A percentile compares a stretch with the other conserved stretches of the same genome.
Evolutionary conservation across 2,329 filamentous ascomycete genomes (phyloP).

Genomic region (Epichloe gansuensis): DNA sequence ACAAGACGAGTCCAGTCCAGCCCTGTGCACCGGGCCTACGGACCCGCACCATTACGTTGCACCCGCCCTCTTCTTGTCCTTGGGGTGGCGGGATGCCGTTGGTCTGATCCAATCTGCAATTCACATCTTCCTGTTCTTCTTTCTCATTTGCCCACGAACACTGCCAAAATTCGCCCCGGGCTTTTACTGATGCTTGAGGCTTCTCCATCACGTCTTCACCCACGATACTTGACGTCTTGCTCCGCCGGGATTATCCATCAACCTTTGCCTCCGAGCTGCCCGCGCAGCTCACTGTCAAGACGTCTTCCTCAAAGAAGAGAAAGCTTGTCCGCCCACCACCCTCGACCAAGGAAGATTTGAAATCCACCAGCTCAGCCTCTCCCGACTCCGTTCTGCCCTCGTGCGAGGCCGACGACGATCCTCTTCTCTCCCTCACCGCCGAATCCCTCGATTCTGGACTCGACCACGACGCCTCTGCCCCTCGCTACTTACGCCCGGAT

Average conservation of each 20-base stretch:
- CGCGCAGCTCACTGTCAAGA: conserved; percentile 57
- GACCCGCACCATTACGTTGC: background rate
- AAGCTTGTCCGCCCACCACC: conserved; percentile 41
- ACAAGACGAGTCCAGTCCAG: too few species aligned
- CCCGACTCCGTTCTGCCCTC: conserved; percentile 39
- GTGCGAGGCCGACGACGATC: conserved; percentile 39
- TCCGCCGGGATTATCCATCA: conserved; percentile 3
- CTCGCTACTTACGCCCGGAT: conserved; percentile 29
- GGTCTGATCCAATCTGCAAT: background rate
- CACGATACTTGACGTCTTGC: conserved; percentile 1
- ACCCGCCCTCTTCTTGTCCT: background rate
- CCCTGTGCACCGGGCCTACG: background rate
- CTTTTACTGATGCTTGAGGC: conserved; percentile 4
- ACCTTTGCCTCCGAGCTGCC: conserved; percentile 38
- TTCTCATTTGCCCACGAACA: background rate
- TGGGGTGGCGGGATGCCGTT: background rate
- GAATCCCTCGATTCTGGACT: conserved; percentile 26
- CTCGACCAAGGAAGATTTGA: conserved; percentile 28
- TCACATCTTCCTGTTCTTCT: background rate
- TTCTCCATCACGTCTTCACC: conserved; percentile 1
- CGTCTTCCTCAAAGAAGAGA: conserved; percentile 64
- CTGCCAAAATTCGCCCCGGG: conserved; percentile 1
- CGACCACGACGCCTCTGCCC: conserved; percentile 16
- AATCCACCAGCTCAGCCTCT: conserved; percentile 23
- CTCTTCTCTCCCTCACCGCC: conserved; percentile 38